Evolutionary conservation across 2,329 filamentous ascomycete genomes (phyloP), one percentile per base, ranked within the genome.

Genomic region (Ascochyta fabae): DNA sequence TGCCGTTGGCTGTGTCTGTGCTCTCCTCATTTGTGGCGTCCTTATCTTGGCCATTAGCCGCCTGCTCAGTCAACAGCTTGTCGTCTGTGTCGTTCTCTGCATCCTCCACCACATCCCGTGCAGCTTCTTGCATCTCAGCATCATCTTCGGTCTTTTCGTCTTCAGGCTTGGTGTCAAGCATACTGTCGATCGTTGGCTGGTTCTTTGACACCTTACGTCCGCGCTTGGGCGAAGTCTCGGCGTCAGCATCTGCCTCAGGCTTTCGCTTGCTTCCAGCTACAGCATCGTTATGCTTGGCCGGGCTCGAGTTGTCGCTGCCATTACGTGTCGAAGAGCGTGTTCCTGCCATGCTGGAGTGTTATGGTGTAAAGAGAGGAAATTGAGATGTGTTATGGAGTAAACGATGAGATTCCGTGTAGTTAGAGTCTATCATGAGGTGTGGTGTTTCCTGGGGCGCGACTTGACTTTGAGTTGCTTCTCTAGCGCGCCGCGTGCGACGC

Each of bases 111-210:
- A 44, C 31, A 5, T 44, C 43, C 12, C 55, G 40, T 40, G 52
- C 35, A 12, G 34, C 38, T n/a, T 52, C 39, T 36, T 42, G 47
- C 48, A 45, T 51, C 6, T 74, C 61, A 27, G 77, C 58, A 64
- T 72, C 65, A n/a, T 58, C 40, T 24, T 65, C 53, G 15, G 53
- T 47, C 7, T 48, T 58, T 35, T 65, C 57, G 29, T 61, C 53
- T 48, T 47, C 53, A 26, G 72, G 58, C 22, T 74, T 56, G 23
- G 88, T 56, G 15, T 55, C 48, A 38, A 83, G 70, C 0, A 77
- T 79, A 59, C 84, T 81, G 56, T 86, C 83, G 31, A 85, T 76
- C 0, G 81, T 83, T 61, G 79, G 79, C 65, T 86, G 83, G 56
- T 78, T 77, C 60, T 78, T 80, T 15, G 69, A 54, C 13, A 64